Evolutionary conservation across 2,329 filamentous ascomycete species (phyloP), one percentile per base, ranked within the genome.

Genomic region (Ophiobolus disseminans): DNA sequence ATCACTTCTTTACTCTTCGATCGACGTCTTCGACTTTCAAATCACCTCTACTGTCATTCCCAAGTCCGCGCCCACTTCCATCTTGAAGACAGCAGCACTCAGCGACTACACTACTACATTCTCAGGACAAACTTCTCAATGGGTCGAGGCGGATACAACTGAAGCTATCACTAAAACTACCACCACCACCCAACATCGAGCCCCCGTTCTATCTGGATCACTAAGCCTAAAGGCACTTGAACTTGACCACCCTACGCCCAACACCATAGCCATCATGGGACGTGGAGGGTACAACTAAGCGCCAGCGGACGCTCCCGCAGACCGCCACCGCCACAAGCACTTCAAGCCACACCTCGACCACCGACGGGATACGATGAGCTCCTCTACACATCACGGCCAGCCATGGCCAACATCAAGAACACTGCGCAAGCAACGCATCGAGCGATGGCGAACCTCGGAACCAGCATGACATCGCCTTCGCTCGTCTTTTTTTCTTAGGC

Each of bases 101-200:
- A 39, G 19, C 26, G n/a, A 40, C 35, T 21, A 16, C 16, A 38
- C 35, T 22, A 38, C 35, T 8, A 13, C 30, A 32, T 13, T 14
- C n/a, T 14, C 30, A 32, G 16, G 30, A n/a, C n/a, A 32, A 14
- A 11, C n/a, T 13, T 32, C 30, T 48, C 41, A 50, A 70, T 69
- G 67, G 68, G 69, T 56, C 69, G 69, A 40, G 69, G 72, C 56
- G 75, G 74, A 40, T 78, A 77, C 71, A 77, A 77, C 70, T 75
- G 65, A 62, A 53, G 32, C 50, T 28, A 34, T 34, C 25, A 40
- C 46, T 44, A 26, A 43, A 21, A 40, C 42, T 22, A 44, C n/a
- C 28, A 6, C 40, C 25, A 26, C 23, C 35, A 38, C 17, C 37
- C 44, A 38, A 2, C 30, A 35, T 13, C 36, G 44, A 26, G 25